phyloP scores from a whole-genome alignment of 2,329 filamentous ascomycete genomes.

The Ophiostoma fasciatum region DNA sequence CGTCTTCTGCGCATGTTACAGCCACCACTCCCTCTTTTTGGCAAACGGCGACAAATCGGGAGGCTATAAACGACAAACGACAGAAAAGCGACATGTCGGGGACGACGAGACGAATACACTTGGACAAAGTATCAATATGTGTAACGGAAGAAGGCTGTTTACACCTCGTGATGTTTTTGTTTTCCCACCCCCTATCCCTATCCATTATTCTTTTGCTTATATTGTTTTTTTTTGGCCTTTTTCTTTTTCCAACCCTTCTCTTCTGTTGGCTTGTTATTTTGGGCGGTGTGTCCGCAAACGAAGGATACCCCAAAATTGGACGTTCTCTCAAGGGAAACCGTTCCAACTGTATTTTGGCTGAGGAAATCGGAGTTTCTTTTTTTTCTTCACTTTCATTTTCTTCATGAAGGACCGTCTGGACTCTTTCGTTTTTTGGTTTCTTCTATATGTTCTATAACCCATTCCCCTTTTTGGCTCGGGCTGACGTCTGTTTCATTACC shows the following conservation, averaged over 20 bases:
- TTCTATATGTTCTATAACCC: no score
- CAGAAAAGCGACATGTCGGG: no score
- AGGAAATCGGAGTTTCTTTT: constrained; percentile 4
- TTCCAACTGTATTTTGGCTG: constrained; percentile 1
- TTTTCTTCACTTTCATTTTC: no score
- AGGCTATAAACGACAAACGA: no score
- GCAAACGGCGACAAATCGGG: no score
- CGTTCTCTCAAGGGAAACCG: not conserved
- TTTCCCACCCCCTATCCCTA: not conserved
- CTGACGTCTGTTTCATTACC: no score
- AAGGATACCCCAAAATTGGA: constrained; percentile 10
- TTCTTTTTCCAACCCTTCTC: not conserved
- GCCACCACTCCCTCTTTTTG: not conserved
- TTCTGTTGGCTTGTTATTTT: constrained; percentile 1
- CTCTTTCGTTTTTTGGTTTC: no score
- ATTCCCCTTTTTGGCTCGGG: no score
- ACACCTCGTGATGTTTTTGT: not conserved
- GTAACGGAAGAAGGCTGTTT: no score
- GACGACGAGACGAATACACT: no score
- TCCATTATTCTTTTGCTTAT: not conserved
- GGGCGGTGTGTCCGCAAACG: constrained; percentile 8
- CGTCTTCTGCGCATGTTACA: not conserved
- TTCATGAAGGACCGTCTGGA: no score
- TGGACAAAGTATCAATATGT: no score
- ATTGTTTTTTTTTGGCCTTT: not conserved